Evolutionary conservation across 345 rosid species (phyloP), one percentile per base, ranked within the genome.

Genomic region (Citropsis articulata): DNA sequence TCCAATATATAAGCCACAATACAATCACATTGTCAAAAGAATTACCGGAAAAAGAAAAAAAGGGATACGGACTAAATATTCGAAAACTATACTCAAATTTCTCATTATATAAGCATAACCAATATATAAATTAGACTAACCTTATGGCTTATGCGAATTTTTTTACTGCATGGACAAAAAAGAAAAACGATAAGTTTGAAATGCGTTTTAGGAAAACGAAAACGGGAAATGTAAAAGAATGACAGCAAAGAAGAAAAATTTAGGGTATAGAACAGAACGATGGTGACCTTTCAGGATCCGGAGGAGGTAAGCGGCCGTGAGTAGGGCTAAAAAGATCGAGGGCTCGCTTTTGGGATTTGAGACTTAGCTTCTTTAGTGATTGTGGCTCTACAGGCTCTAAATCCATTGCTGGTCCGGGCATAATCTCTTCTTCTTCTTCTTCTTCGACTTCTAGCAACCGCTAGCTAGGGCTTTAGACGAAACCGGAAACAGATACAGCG

Each of bases 341-440:
- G 0, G 92, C 87, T 40, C 98, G 97, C 87, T 94, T 96, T 2
- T 92, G 82, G 36, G 98, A 94, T 85, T 94, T 94, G 72, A 92
- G 82, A 80, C 97, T 88, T 13, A 96, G 93, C 86, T 94, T 96
- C 87, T 96, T 94, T 73, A 91, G 83, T 1, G 99, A 96, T 79
- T 90, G 97, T 21, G 95, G 94, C 80, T 96, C 98, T 36, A 94
- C 92, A 24, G 95, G 89, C 83, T 94, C 99, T 87, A 91, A 82
- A 86, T 92, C 99, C 80, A 84, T 50, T 53, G 83, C 71, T 36
- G 90, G 85, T 27, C 77, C 89, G 28, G 86, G 84, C 90, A 90
- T 62, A 48, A 60, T 24, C 76, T 36, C 53, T 25, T 16, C 76
- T 73, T 24, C 76, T 36, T 72, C 42, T 55, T 40, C 76, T 36